Evolutionary conservation across 2,329 filamentous ascomycete species (phyloP), one percentile per base, ranked within the genome.

Genomic region (Passalora sequoiae): DNA sequence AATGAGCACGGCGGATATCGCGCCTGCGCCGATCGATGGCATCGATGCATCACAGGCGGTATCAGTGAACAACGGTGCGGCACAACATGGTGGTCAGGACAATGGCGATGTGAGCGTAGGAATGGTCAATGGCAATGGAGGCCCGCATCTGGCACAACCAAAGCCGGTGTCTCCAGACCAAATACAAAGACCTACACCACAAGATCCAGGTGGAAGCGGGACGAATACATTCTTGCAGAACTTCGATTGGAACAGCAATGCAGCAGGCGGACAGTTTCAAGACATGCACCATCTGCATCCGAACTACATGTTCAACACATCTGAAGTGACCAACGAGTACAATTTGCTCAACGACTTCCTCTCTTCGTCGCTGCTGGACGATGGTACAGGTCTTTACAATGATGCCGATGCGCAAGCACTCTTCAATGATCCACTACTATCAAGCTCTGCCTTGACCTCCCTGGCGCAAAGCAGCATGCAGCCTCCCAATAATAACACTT

Each of bases 331-430:
- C 49, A 92, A 92, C 69, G 92, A 98, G 72, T 96, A 95, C 66
- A 95, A 96, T 63, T 73, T 97, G 39, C 80, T 98, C 61, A 94
- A 94, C 72, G 91, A 98, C 66, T 97, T 97, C 63, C 77, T 98
- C 49, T 92, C 89, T 66, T 94, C 83, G 55, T 94, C 87, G 62
- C 72, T 96, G 43, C 77, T 96, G 53, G 33, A 36, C 20, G 89
- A 97, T 68, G 89, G 73, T 51, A 68, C 66, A 41, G 62, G 61
- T 16, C 61, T 71, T 22, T 73, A 70, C 38, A 52, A 50, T 41
- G 63, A 65, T 38, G 66, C 69, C 37, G 69, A 72, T 29, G 61
- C 66, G 15, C 67, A 70, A 44, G 74, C 78, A 10, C 65, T 81
- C 7, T 81, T 80, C 61, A 72, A 74, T 31, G 80, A 84, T 57